These are phyloP conservation scores for Pseudozyma thailandica DNA, from an alignment of 1,284 basidiomycete species.

Conservation along the genomic window DNA sequence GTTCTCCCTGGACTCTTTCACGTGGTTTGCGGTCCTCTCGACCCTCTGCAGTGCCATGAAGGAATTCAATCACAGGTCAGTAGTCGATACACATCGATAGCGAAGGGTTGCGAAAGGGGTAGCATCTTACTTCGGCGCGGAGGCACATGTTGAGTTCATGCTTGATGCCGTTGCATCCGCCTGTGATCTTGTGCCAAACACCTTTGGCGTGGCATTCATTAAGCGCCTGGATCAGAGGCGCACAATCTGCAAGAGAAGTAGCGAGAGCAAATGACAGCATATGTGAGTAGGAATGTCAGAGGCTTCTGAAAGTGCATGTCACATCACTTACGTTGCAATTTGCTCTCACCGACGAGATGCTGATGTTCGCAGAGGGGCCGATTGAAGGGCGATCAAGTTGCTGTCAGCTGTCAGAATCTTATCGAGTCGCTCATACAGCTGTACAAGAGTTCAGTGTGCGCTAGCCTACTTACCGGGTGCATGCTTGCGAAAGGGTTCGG, in stretches of 20 bases:
- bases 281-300: not conserved
- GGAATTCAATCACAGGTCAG: not conserved
- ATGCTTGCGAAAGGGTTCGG: constrained; percentile 9
- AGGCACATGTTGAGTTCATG: constrained; percentile 57
- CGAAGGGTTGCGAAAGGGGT: not conserved
- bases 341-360: constrained; percentile 52
- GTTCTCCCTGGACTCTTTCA: constrained; percentile 31
- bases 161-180: constrained; percentile 57
- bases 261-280: not conserved
- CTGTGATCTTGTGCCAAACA: constrained; percentile 48
- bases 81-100: not conserved
- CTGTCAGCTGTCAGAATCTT: too few species aligned
- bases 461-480: constrained; percentile 26
- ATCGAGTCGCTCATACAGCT: too few species aligned
- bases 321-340: constrained; percentile 39
- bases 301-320: not conserved
- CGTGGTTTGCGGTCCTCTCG: constrained; percentile 39
- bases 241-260: constrained; percentile 35
- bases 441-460: not conserved
- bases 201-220: constrained; percentile 52
- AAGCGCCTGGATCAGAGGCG: constrained; percentile 48
- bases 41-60: constrained; percentile 20
- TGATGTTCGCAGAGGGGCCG: constrained; percentile 2
- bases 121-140: constrained; percentile 44
- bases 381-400: too few species aligned